Evolutionary conservation across 305 asterid species (phyloP), one percentile per base, ranked within the genome.

Genomic region (Solanum chacoense): DNA sequence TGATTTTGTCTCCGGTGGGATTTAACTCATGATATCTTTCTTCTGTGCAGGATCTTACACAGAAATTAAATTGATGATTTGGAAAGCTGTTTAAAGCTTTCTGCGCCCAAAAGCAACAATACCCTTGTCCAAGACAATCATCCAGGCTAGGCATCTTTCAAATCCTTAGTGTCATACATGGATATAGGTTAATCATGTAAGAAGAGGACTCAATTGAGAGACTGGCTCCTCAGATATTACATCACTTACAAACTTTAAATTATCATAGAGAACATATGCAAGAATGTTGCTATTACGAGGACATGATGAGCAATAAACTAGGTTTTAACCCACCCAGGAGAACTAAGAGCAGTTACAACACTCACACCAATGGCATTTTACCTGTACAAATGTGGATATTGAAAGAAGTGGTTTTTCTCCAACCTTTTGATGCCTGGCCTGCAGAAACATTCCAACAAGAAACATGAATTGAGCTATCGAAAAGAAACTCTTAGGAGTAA

Each of bases 341-440:
- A 87, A 72, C 28, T 42, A 74, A 84, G 35, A 84, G 72, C 42
- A 83, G 31, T 83, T 83, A 83, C 42, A 83, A 83, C 69, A 81
- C 69, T 83, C 72, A 50, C 42, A 50, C 24, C 42, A 20, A 20
- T 50, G 71, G 22, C 73, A 12, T 75, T 88, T 88, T 89, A 94
- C 99, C 99, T 96, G 99, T 86, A 95, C 85, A 90, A 97, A 95
- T n/a, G 94, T 94, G 81, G 99, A 95, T 87, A 95, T 85, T 80
- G 99, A 97, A 75, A 97, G 96, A 91, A 96, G 93, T 16, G 98
- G 97, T 91, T 96, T 97, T 92, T 97, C 99, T 91, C 99, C 99
- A 92, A 94, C 97, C 92, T 97, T 96, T 90, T 94, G 98, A 29
- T 90, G 94, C 94, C 98, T 93, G 91, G 95, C 93, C 99, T 97